phyloP scores from a whole-genome alignment of 2,329 filamentous ascomycete genomes.

The Fusarium tupiense region DNA sequence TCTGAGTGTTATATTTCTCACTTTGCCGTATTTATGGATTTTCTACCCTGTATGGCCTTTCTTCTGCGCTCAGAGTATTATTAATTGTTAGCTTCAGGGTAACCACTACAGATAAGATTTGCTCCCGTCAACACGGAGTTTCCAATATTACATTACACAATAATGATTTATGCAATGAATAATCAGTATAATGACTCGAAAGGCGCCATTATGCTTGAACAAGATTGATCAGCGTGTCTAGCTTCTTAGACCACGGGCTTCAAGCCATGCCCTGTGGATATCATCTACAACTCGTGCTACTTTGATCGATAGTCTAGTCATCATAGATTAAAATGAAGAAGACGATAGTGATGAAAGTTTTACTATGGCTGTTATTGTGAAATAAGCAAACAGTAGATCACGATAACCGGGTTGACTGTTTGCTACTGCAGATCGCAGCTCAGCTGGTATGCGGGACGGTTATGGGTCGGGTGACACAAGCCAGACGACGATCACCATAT shows the following conservation, averaged over 20 bases:
- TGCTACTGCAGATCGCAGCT: background rate
- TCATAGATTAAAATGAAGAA: too few species aligned
- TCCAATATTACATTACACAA: background rate
- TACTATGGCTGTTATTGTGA: fast-evolving
- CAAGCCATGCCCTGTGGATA: fast-evolving
- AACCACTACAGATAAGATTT: background rate
- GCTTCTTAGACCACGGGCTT: fast-evolving
- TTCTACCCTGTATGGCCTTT: background rate
- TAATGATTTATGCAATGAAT: background rate
- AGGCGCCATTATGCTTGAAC: fast-evolving
- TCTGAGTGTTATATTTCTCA: too few species aligned
- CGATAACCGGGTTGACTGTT: fast-evolving
- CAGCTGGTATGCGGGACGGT: background rate
- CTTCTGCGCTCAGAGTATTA: background rate
- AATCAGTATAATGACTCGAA: fast-evolving
- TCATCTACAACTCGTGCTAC: fast-evolving
- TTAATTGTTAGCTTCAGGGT: background rate
- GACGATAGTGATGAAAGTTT: background rate
- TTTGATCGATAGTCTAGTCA: too few species aligned
- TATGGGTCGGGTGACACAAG: background rate
- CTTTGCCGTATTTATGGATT: too few species aligned
- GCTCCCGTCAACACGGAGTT: fast-evolving
- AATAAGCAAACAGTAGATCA: background rate
- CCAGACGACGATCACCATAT: background rate
- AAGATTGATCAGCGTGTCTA: background rate